A percentile compares a stretch with the other conserved stretches of the same genome.
Conservation (phyloP, 257 asterid genomes). For the Solanum tacnaense region DNA sequence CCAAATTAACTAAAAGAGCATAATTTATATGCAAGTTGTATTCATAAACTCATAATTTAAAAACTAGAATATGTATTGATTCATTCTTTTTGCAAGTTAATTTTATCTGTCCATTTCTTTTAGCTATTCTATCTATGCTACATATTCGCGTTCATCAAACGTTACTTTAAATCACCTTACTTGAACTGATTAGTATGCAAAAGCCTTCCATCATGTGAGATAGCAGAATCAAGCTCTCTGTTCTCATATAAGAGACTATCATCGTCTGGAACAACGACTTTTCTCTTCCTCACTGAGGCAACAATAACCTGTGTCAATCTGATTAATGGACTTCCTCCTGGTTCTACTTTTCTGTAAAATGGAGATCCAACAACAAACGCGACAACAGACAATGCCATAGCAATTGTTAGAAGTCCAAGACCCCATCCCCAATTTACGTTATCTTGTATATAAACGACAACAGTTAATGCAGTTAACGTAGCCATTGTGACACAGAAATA, state of each 20-base stretch:
- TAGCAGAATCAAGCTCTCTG: constrained; percentile 45
- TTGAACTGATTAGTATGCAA: constrained; percentile 63
- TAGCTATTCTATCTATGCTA: background rate
- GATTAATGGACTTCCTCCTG: constrained; percentile 71
- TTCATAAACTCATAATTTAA: no score
- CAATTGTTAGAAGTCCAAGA: constrained; percentile 75
- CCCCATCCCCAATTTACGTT: constrained; percentile 86
- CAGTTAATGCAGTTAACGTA: constrained; percentile 54
- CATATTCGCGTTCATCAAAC: background rate
- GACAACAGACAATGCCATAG: constrained; percentile 47
- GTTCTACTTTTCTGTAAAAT: constrained; percentile 50
- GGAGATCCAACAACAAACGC: constrained; percentile 45
- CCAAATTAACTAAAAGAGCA: background rate
- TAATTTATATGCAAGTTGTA: background rate
- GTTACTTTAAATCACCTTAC: constrained; percentile 25
- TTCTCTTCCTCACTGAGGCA: constrained; percentile 58
- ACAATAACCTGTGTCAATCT: constrained; percentile 55
- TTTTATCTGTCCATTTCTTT: background rate
- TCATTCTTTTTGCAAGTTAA: background rate
- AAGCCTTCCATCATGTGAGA: constrained; percentile 58
- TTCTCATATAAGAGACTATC: constrained; percentile 39
- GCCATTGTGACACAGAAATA: constrained; percentile 68
- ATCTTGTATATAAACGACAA: constrained; percentile 80
- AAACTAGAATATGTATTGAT: background rate
- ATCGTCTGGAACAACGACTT: constrained; percentile 13